Conservation (phyloP, 805 yeast species). For the Monosporozyma siamensis region DNA sequence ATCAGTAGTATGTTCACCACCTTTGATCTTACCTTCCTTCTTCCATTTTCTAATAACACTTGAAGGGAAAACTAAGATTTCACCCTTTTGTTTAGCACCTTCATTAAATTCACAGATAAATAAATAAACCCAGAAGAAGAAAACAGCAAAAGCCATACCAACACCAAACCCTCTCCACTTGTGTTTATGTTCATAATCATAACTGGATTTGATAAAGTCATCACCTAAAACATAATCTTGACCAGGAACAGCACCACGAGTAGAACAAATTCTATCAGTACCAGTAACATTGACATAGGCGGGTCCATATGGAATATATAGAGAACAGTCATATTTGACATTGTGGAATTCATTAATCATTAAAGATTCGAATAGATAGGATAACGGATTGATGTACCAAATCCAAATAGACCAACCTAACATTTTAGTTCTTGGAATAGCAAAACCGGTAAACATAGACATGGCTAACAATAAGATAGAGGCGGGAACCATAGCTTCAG, state of each 20-base stretch:
- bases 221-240: slow-evolving; percentile 41
- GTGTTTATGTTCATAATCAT: slow-evolving; percentile 37
- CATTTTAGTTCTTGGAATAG: slow-evolving; percentile 47
- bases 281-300: slow-evolving; percentile 31
- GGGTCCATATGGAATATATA: slow-evolving; percentile 40
- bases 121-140: slow-evolving; percentile 48
- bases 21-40: slow-evolving; percentile 30
- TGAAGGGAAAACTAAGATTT: slow-evolving; percentile 50
- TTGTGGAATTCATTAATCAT: slow-evolving; percentile 50
- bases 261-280: slow-evolving; percentile 41
- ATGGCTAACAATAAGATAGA: slow-evolving; percentile 41
- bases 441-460: slow-evolving; percentile 49
- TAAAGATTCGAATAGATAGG: slow-evolving; percentile 49
- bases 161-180: slow-evolving; percentile 64
- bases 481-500: slow-evolving; percentile 53
- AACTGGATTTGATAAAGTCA: slow-evolving; percentile 37
- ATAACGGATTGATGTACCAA: slow-evolving; percentile 49
- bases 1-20: slow-evolving; percentile 15
- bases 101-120: slow-evolving; percentile 46
- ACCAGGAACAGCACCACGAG: slow-evolving; percentile 51
- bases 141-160: slow-evolving; percentile 42
- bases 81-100: slow-evolving; percentile 65
- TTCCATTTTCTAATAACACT: slow-evolving; percentile 39
- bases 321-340: slow-evolving; percentile 37
- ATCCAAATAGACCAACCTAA: slow-evolving; percentile 62